These are phyloP conservation scores for Gymnopilus junonius DNA, from an alignment of 768 basidiomycete species.

Conservation along the genomic window DNA sequence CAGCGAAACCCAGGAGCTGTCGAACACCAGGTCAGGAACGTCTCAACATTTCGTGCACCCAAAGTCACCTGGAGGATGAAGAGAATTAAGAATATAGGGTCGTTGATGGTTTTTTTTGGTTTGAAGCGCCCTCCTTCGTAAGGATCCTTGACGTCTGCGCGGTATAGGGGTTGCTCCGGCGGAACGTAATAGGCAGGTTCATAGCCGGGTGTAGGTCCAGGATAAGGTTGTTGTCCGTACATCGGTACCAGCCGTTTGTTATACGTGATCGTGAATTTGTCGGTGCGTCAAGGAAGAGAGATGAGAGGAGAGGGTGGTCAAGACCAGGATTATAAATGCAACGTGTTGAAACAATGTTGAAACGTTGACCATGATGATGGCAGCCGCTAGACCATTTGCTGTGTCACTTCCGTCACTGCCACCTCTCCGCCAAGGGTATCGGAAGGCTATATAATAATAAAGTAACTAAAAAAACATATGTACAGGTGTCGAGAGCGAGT, in stretches of 20 bases:
- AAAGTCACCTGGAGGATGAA: slow-evolving; percentile 68
- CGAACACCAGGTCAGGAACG: background rate
- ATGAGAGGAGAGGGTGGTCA: background rate
- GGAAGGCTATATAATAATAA: background rate
- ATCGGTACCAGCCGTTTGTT: slow-evolving; percentile 20
- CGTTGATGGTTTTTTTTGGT: slow-evolving; percentile 72
- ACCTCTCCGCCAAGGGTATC: background rate
- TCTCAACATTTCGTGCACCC: background rate
- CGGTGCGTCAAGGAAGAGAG: background rate
- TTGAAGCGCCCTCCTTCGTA: slow-evolving; percentile 68
- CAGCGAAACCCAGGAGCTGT: slow-evolving; percentile 71
- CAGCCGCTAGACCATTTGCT: background rate
- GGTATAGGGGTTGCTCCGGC: slow-evolving; percentile 22
- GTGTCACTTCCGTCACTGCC: background rate
- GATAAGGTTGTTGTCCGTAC: slow-evolving; percentile 36
- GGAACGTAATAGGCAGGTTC: slow-evolving; percentile 35
- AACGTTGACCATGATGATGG: background rate
- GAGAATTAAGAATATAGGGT: slow-evolving; percentile 70
- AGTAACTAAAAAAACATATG: background rate
- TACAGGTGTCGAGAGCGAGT: background rate
- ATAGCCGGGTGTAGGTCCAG: slow-evolving; percentile 46
- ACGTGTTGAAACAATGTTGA: background rate
- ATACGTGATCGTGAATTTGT: background rate
- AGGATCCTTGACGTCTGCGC: slow-evolving; percentile 49
- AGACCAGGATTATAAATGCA: background rate